phyloP scores from a whole-genome alignment of 1,284 basidiomycete genomes.

The Neolentinus lepideus region DNA sequence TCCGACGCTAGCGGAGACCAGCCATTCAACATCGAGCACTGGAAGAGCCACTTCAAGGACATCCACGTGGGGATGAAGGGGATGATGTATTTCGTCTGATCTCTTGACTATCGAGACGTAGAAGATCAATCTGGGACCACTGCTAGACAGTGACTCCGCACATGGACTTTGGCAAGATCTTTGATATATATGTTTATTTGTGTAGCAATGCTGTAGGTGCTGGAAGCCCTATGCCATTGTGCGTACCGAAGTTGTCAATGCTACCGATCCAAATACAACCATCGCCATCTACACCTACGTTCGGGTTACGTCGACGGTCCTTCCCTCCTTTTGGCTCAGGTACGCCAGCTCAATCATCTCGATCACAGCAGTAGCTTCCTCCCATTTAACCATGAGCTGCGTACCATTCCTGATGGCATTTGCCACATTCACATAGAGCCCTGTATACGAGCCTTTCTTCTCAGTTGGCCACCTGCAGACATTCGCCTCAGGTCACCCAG shows the following conservation, averaged over 20 bases:
- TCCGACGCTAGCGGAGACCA: not conserved
- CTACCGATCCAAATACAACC: no score
- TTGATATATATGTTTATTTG: no score
- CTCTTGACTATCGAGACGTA: no score
- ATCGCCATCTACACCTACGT: conserved; percentile 1
- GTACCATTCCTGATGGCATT: conserved; percentile 48
- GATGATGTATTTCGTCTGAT: not conserved
- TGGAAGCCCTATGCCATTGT: no score
- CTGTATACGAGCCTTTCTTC: conserved; percentile 50
- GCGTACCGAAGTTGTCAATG: no score
- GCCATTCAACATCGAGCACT: not conserved
- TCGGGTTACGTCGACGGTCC: conserved; percentile 30
- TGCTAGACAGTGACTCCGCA: no score
- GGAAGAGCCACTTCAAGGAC: not conserved
- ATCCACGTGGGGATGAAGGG: not conserved
- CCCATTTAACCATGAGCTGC: conserved; percentile 58
- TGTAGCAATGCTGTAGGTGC: no score
- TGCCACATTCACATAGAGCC: conserved; percentile 60
- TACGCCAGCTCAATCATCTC: conserved; percentile 70
- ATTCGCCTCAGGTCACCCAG: conserved; percentile 10
- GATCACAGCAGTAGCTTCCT: conserved; percentile 63
- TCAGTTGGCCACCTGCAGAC: conserved; percentile 53
- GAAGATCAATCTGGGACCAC: no score
- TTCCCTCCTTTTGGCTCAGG: conserved; percentile 53
- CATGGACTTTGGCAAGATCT: no score